phyloP scores from a whole-genome alignment of 108 stramenopile species.

The Aurantiochytrium sp. region DNA sequence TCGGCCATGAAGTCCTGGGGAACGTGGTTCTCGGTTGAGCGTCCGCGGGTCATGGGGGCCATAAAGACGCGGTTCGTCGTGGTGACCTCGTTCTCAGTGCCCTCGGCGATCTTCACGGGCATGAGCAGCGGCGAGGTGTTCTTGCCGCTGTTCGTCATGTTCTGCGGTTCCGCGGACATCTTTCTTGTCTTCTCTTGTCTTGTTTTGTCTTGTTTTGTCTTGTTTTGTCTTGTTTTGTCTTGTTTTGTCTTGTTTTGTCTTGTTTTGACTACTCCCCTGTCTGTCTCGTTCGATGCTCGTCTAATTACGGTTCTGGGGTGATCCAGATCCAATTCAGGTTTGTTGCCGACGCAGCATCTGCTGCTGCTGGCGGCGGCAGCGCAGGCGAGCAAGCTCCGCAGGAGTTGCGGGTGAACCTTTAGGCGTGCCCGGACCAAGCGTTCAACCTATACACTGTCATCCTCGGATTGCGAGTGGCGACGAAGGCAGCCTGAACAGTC shows the following conservation, averaged over 20 bases:
- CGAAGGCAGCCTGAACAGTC: too few relatives aligned
- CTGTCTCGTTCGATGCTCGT: too few relatives aligned
- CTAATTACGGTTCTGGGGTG: too few relatives aligned
- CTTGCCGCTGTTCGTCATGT: neutral
- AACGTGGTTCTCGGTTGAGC: conserved; percentile 36
- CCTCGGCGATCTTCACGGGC: neutral
- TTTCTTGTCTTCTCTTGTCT: neutral
- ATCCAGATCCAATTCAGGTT: too few relatives aligned
- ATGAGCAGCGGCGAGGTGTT: neutral
- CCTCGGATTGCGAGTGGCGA: too few relatives aligned
- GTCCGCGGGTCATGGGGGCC: conserved; percentile 58
- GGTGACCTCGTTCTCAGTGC: neutral
- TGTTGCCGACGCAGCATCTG: too few relatives aligned
- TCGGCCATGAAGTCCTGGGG: conserved; percentile 54
- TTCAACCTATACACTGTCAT: too few relatives aligned
- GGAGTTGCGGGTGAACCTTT: too few relatives aligned
- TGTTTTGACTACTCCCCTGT: too few relatives aligned
- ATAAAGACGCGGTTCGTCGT: conserved; percentile 48
- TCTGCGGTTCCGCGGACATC: neutral
- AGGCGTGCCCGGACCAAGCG: too few relatives aligned
- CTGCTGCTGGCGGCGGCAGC: too few relatives aligned
- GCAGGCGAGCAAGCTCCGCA: too few relatives aligned
- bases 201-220: neutral
- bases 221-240: neutral
- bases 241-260: neutral